phyloP scores from a whole-genome alignment of 805 yeast species.

The Monosporozyma siamensis region DNA sequence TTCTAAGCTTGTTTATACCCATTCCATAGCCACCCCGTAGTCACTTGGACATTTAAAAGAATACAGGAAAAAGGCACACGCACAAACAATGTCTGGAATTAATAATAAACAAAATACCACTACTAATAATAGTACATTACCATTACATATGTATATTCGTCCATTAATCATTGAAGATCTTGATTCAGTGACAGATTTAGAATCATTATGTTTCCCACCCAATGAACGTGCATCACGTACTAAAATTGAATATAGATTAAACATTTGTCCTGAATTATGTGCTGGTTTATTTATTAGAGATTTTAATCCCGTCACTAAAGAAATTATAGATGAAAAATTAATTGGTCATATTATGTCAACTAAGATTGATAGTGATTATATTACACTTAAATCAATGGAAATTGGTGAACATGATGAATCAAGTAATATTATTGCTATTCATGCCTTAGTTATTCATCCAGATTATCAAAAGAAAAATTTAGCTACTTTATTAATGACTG shows the following conservation, averaged over 20 bases:
- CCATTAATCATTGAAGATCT: constrained; percentile 74
- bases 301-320: constrained; percentile 33
- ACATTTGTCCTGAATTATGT: constrained; percentile 80
- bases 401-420: constrained; percentile 49
- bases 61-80: background rate
- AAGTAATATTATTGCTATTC: constrained; percentile 69
- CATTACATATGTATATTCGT: constrained; percentile 57
- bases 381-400: constrained; percentile 27
- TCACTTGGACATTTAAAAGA: background rate
- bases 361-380: constrained; percentile 37
- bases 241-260: constrained; percentile 58
- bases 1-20: too few relatives aligned
- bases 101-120: background rate
- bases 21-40: too few relatives aligned
- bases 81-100: background rate
- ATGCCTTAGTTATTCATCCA: constrained; percentile 69
- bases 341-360: constrained; percentile 80
- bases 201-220: constrained; percentile 58
- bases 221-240: constrained; percentile 61
- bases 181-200: constrained; percentile 52
- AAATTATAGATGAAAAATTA: constrained; percentile 45
- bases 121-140: constrained; percentile 32
- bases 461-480: constrained; percentile 72
- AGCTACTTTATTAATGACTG: constrained; percentile 76
- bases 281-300: constrained; percentile 79